A percentile compares a stretch with the other conserved stretches of the same genome.
phyloP scores from a whole-genome alignment of 208 protist genomes.

The Acanthamoeba sp. region DNA sequence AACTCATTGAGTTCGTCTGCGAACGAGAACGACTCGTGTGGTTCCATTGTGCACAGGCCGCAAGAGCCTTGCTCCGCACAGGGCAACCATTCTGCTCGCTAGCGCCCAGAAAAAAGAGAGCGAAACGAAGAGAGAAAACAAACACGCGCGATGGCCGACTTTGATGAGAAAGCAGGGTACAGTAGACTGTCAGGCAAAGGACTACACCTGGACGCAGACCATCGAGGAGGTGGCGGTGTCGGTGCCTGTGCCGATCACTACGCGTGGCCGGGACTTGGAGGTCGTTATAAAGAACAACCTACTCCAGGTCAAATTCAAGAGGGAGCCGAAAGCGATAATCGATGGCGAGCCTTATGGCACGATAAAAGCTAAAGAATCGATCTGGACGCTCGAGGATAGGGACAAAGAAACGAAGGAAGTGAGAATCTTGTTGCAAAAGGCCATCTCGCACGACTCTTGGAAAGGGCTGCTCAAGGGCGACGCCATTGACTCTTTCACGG shows the following conservation, averaged over 20 bases:
- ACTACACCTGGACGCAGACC: constrained; percentile 71
- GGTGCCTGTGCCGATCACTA: constrained; percentile 45
- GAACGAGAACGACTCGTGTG: not conserved
- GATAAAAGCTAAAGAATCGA: constrained; percentile 54
- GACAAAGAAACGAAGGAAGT: constrained; percentile 71
- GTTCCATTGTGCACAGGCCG: not conserved
- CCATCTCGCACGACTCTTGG: constrained; percentile 67
- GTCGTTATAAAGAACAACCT: constrained; percentile 56
- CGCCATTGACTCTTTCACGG: constrained; percentile 45
- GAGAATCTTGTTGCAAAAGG: constrained; percentile 55
- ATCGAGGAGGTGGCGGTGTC: constrained; percentile 58
- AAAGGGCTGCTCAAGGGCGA: constrained; percentile 74
- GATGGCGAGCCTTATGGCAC: constrained; percentile 50
- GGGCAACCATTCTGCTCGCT: too few relatives aligned
- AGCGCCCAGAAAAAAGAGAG: too few relatives aligned
- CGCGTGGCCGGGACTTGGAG: constrained; percentile 61
- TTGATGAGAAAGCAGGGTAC: constrained; percentile 64
- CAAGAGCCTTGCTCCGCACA: too few relatives aligned
- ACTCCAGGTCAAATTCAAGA: constrained; percentile 61
- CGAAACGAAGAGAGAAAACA: not conserved
- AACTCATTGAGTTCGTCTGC: constrained; percentile 1
- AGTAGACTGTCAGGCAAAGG: not conserved
- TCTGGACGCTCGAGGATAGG: constrained; percentile 66
- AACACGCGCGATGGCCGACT: constrained; percentile 50
- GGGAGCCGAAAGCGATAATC: not conserved